These are phyloP conservation scores for Rhodotorula mucilaginosa DNA, from an alignment of 1,284 basidiomycete species.

Conservation along the genomic window DNA sequence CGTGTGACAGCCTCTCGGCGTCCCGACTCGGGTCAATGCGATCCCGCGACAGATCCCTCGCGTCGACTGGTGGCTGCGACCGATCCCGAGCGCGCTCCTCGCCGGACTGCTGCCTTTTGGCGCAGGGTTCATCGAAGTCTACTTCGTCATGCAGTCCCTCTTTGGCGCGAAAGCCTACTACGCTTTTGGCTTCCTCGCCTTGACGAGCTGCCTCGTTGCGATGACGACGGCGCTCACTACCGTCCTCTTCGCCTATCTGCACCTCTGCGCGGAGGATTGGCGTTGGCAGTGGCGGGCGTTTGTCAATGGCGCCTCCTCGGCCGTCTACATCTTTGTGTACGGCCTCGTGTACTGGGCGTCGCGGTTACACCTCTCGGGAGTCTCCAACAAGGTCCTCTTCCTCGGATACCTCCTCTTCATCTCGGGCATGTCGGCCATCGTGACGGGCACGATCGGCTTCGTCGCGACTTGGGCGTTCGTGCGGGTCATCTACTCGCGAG, in stretches of 20 bases:
- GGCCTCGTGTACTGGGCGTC: constrained; percentile 47
- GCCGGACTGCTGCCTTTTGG: constrained; percentile 91
- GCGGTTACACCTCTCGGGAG: constrained; percentile 67
- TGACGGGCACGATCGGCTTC: constrained; percentile 63
- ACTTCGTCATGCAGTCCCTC: constrained; percentile 86
- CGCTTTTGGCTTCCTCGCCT: constrained; percentile 89
- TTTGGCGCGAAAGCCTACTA: constrained; percentile 76
- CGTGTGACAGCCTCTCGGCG: constrained; percentile 59
- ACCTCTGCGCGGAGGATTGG: constrained; percentile 93
- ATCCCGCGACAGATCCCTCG: constrained; percentile 64
- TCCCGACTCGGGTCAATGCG: constrained; percentile 84
- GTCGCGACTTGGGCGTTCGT: constrained; percentile 69
- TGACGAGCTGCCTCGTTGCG: constrained; percentile 79
- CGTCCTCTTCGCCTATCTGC: constrained; percentile 87
- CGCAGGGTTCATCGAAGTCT: constrained; percentile 92
- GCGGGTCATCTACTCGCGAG: constrained; percentile 64
- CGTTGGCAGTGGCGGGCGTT: constrained; percentile 98
- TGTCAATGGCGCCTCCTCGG: constrained; percentile 87
- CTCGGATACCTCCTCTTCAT: constrained; percentile 87
- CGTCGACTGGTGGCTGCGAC: constrained; percentile 48
- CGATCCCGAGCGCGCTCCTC: constrained; percentile 70
- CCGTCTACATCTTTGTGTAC: constrained; percentile 87
- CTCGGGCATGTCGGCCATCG: constrained; percentile 77
- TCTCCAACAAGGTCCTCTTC: constrained; percentile 81
- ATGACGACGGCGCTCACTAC: constrained; percentile 87